phyloP scores from a whole-genome alignment of 306 rosid species.

The Begonia masoniana region DNA sequence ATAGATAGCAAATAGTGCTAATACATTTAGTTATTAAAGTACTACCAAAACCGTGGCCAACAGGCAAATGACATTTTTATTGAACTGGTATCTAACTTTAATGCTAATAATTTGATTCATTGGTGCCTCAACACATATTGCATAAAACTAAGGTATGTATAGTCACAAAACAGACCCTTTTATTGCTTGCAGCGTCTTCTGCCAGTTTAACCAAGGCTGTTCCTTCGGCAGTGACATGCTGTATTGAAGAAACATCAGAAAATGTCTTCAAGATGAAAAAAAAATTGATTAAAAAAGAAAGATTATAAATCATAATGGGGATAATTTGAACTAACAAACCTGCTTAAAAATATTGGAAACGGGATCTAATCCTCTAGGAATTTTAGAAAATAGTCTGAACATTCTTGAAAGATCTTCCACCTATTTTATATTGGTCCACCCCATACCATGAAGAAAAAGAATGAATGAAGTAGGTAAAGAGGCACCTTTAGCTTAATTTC shows the following conservation, averaged over 20 bases:
- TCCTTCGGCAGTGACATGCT: slow-evolving; percentile 94
- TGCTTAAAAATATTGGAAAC: slow-evolving; percentile 80
- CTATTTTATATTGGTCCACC: slow-evolving; percentile 19
- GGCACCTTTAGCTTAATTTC: neutral
- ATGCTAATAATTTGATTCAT: no score
- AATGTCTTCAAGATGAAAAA: neutral
- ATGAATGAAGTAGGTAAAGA: slow-evolving; percentile 6
- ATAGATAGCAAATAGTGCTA: no score
- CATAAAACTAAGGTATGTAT: neutral
- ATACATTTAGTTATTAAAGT: no score
- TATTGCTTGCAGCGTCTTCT: slow-evolving; percentile 92
- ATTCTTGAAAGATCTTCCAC: slow-evolving; percentile 85
- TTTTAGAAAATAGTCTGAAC: slow-evolving; percentile 97
- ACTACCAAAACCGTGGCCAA: no score
- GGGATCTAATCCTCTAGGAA: slow-evolving; percentile 82
- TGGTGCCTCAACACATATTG: no score
- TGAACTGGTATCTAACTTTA: no score
- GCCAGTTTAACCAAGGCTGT: slow-evolving; percentile 92
- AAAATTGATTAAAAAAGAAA: no score
- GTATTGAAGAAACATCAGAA: slow-evolving; percentile 16
- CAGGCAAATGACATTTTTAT: no score
- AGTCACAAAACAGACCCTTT: slow-evolving; percentile 41
- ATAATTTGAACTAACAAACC: slow-evolving; percentile 33
- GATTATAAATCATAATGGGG: neutral
- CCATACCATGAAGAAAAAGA: slow-evolving; percentile 2